Base-by-base conservation (phyloP, 441 rosid genomes). In the Gossypium schwendimanii region DNA sequence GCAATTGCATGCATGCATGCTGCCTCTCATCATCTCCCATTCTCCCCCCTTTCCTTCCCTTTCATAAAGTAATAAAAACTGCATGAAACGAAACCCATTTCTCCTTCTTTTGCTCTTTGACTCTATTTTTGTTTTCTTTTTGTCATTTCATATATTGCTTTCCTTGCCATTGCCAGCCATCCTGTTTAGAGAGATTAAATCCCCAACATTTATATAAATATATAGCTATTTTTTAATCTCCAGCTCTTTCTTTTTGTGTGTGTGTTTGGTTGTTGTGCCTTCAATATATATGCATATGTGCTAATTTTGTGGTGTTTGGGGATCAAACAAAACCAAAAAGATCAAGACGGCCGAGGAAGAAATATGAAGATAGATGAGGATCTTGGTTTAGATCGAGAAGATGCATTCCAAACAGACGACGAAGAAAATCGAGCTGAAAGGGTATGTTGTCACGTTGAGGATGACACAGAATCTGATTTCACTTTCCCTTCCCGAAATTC, bases 401-500 rank as follows among this genome's bases (percentile, higher is more conserved):
- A 87, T 67, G 89, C 84, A 2, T 84, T 88, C 76, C 83, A 78
- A 10, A 88, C 91, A 1, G 96, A 89, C 55, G 96, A 92, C 14
- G 96, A 91, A 77, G 94, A 89, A 81, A 88, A 88, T 60, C 88
- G 77, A 73, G 96, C 91, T 3, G 88, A 87, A 23, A 80, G 83
- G 45, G 72, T 68, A 53, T 82, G 84, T 54, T 75, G 79, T n/a
- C 75, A 80, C 12, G 80, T 78, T 47, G 88, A 72, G 23, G 86
- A 80, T 53, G 87, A 84, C 44, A 50, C 82, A 12, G 86, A 82
- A 15, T 80, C 89, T 18, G 63, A 76, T 73, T 39, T 63, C 78
- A 59, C 82, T 4, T 36, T 31, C 31, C 63, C 14, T 9, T 69
- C 76, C 0, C 75, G n/a, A 6, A 57, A 69, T 65, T 77, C 55